Base-by-base conservation (phyloP, 495 filamentous ascomycete genomes). In the Rhypophila decipiens region DNA sequence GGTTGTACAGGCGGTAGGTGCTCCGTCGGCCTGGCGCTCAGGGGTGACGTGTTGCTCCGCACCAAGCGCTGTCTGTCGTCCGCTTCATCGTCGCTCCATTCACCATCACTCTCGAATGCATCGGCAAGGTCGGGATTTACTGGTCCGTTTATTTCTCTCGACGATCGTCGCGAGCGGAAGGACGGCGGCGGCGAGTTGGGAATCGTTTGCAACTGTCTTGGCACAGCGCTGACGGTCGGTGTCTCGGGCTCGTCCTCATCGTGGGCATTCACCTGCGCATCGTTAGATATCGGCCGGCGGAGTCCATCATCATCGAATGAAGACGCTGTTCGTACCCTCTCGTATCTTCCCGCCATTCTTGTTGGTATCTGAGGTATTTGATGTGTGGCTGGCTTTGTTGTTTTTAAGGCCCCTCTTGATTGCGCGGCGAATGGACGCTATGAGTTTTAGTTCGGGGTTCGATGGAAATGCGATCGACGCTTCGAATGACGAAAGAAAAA, bases 141-240 rank as follows among this genome's bases (percentile, higher is more conserved):
- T 0, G 19, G 42, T 12, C 27, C 22, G 31, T 60, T 50, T 44
- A 51, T 54, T 37, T 77, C 72, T 56, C 75, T 73, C 34, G 76
- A 95, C 1, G 87, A 87, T 1, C 82, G 80, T 45, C 86, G 80
- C 34, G 90, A 96, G 57, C 78, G 88, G 65, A 96, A 98, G 9
- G 94, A 96, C 18, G 94, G 93, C 17, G 94, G 90, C 36, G 93
- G 90, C 46, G 94, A 97, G 59, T 74, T 80, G 19, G 90, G 87
- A 43, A 84, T 80, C 22, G 74, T 63, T 45, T 61, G 68, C 49
- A 52, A 62, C 46, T 56, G 62, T 46, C 52, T 64, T 47, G 61
- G 57, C 45, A 53, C 52, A 42, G 63, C 44, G 19, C 50, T 39
- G 18, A 49, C 38, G 20, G 24, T 50, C 17, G 73, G 70, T 34